Conservation (phyloP, 768 basidiomycete species). For the Coprinellus aureogranulatus region DNA sequence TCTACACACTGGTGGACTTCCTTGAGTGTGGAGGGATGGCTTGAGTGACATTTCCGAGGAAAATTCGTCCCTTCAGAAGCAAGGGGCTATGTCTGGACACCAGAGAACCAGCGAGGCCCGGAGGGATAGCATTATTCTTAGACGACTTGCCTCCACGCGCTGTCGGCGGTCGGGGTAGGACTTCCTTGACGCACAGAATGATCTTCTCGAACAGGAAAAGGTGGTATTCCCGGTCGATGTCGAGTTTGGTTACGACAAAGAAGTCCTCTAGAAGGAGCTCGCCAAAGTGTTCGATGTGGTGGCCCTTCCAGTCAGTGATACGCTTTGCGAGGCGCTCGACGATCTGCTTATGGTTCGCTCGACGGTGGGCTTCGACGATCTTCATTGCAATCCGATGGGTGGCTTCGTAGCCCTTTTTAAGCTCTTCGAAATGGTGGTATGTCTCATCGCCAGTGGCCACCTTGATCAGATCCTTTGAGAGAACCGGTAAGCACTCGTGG, state of each 20-base stretch:
- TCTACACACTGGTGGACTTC: slow-evolving; percentile 55
- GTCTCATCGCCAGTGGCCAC: slow-evolving; percentile 29
- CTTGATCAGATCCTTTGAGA: slow-evolving; percentile 12
- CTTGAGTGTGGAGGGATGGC: slow-evolving; percentile 63
- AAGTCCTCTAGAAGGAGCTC: slow-evolving; percentile 92
- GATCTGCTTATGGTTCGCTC: slow-evolving; percentile 87
- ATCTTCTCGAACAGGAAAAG: slow-evolving; percentile 99
- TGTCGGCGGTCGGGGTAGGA: slow-evolving; percentile 52
- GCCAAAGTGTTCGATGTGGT: slow-evolving; percentile 92
- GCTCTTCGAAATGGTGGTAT: slow-evolving; percentile 74
- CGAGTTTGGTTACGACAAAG: slow-evolving; percentile 93
- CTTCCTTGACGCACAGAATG: slow-evolving; percentile 97
- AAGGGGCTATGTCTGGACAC: slow-evolving; percentile 75
- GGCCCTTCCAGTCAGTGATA: slow-evolving; percentile 99
- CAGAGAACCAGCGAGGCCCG: slow-evolving; percentile 51
- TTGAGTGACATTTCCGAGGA: slow-evolving; percentile 91
- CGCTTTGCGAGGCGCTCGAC: slow-evolving; percentile 81
- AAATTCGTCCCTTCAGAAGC: slow-evolving; percentile 93
- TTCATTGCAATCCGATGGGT: slow-evolving; percentile 92
- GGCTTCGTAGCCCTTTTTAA: slow-evolving; percentile 79
- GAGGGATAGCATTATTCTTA: slow-evolving; percentile 85
- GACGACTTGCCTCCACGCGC: slow-evolving; percentile 49
- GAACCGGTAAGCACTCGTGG: background rate
- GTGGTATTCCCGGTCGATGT: slow-evolving; percentile 95
- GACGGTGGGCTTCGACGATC: slow-evolving; percentile 93